Base-by-base conservation (phyloP, 2,329 filamentous ascomycete species). In the Cercospora janseana region DNA sequence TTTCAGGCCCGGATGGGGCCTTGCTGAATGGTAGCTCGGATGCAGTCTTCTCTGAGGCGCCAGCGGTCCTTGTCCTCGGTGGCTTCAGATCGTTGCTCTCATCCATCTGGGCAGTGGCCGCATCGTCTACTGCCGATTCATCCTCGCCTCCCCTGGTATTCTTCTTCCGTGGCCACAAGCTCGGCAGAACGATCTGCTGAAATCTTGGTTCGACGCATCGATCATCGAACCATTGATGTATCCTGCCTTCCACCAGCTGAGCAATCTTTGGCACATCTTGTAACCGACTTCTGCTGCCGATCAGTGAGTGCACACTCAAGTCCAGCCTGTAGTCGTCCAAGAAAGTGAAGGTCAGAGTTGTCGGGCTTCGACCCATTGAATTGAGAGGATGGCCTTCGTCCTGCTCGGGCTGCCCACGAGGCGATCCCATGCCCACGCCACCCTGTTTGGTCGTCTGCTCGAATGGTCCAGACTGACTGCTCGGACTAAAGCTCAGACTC, bases 271-370 rank as follows among this genome's bases (percentile, higher is more conserved):
- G 88, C 1, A 94, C 87, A 66, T 94, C 88, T 64, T 93, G 87
- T 3, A 94, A 72, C 12, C 87, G 78, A 3, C 85, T 87, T n/a
- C 88, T 80, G 52, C 84, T 88, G 27, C 88, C 88, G 4, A 94
- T 79, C 10, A 93, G 76, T 46, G 86, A 90, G 55, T 87, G 80
- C 21, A 92, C 87, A 3, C 85, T 88, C 56, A 94, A 85, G 67
- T 93, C 88, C 15, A 94, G 77, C 20, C 88, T 78, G 71, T 94
- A 94, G 71, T 93, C 88, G 66, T 92, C 87, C 26, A 92, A 78
- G 66, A 98, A 98, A 49, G 89, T 94, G 70, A 98, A 97, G 0
- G 88, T 88, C 69, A 98, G 86, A 66, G 90, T 94, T 3, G 93
- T 95, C 6, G 66, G 61, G 7, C 69, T 70, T 4, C 62, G 63